Conservation (phyloP, 2,329 filamentous ascomycete genomes). For the Botrytis fabae region DNA sequence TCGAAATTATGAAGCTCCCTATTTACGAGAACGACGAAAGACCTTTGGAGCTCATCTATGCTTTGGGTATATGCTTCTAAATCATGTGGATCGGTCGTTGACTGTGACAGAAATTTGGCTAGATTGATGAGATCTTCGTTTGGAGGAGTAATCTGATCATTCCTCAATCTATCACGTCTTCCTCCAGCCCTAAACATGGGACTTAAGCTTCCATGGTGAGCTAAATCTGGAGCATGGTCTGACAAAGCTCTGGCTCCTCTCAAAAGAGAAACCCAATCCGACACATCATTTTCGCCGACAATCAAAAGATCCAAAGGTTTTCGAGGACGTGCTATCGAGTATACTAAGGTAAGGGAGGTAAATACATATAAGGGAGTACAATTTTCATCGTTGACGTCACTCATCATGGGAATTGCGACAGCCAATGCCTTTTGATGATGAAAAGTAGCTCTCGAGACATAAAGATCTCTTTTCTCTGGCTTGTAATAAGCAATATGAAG, state of each 20-base stretch:
- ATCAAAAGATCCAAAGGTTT: conserved; percentile 43
- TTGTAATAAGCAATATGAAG: conserved; percentile 49
- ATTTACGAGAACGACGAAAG: conserved; percentile 36
- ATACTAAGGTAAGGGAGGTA: conserved; percentile 43
- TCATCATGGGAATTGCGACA: conserved; percentile 41
- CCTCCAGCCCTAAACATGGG: conserved; percentile 20
- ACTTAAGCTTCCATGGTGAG: conserved; percentile 34
- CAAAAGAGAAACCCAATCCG: conserved; percentile 45
- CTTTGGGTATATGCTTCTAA: conserved; percentile 39
- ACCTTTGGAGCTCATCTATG: conserved; percentile 42
- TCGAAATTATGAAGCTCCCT: conserved; percentile 37
- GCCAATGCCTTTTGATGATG: conserved; percentile 42
- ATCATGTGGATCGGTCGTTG: conserved; percentile 29
- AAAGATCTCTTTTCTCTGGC: conserved; percentile 44
- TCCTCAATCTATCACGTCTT: conserved; percentile 30
- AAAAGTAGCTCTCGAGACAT: conserved; percentile 43
- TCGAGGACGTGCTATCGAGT: conserved; percentile 43
- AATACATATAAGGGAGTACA: conserved; percentile 44
- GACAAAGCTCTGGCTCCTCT: conserved; percentile 43
- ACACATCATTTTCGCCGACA: conserved; percentile 40
- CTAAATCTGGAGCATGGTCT: conserved; percentile 33
- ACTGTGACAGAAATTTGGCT: conserved; percentile 28
- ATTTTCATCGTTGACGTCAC: conserved; percentile 41
- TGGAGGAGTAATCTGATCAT: conserved; percentile 24
- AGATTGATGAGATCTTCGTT: conserved; percentile 26